Conservation (phyloP, 352 stramenopile species). For the Pythium grandisporangium region DNA sequence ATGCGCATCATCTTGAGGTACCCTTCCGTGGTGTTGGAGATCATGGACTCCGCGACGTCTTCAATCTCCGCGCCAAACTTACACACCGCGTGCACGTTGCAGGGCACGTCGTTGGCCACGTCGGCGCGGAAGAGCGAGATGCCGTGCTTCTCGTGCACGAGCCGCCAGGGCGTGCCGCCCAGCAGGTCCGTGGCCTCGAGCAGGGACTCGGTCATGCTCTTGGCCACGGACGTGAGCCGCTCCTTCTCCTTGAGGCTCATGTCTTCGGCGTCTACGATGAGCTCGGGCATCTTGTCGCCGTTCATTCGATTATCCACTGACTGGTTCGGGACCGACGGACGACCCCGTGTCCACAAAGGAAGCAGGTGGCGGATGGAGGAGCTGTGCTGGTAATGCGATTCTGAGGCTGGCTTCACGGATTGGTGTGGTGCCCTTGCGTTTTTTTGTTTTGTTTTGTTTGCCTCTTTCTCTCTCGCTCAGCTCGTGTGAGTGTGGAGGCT, state of each 20-base stretch:
- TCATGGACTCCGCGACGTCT: conserved; percentile 75
- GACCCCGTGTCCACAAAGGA: too few species aligned
- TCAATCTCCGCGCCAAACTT: conserved; percentile 76
- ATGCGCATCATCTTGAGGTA: conserved; percentile 85
- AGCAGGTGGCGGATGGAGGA: too few species aligned
- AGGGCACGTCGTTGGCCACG: conserved; percentile 41
- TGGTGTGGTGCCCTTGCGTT: too few species aligned
- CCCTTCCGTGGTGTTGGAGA: conserved; percentile 63
- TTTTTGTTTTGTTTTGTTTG: too few species aligned
- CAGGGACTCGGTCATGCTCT: conserved; percentile 74
- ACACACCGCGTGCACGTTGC: conserved; percentile 82
- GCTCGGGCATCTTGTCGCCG: too few species aligned
- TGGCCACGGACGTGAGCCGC: conserved; percentile 60
- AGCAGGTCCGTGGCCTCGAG: conserved; percentile 69
- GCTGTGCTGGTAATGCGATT: too few species aligned
- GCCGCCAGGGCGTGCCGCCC: conserved; percentile 53
- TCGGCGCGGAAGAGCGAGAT: conserved; percentile 79
- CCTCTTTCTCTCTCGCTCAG: too few species aligned
- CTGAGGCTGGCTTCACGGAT: too few species aligned
- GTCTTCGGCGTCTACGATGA: conserved; percentile 10
- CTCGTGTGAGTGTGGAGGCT: too few species aligned
- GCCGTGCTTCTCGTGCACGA: conserved; percentile 77
- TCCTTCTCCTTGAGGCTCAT: conserved; percentile 56
- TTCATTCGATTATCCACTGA: too few species aligned
- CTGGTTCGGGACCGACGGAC: too few species aligned